Evolutionary conservation across 192 early-diverging fungal genomes (phyloP).

Genomic region (Lunasporangiospora selenospora): DNA sequence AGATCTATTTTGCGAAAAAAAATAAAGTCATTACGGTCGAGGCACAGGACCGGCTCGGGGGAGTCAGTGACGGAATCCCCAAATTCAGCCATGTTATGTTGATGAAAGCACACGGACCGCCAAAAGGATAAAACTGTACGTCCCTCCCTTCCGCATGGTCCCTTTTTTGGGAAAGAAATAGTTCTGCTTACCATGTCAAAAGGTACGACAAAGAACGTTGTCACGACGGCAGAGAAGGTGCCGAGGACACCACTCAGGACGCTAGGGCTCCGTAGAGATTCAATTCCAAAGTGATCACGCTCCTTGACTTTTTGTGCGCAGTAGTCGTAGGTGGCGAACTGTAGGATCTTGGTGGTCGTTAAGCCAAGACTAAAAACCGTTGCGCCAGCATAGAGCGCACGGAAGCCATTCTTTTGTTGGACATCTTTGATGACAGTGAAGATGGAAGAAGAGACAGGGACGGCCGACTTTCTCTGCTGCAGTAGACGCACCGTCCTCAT

Average conservation of each 20-base stretch:
- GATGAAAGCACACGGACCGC: no score
- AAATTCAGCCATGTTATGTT: no score
- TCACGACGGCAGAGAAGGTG: slow-evolving; percentile 43
- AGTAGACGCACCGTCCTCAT: slow-evolving; percentile 47
- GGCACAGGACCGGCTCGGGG: no score
- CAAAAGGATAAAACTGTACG: no score
- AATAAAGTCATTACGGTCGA: no score
- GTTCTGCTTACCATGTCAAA: slow-evolving; percentile 41
- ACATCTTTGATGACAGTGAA: slow-evolving; percentile 44
- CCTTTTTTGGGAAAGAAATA: slow-evolving; percentile 1
- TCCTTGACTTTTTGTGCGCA: slow-evolving; percentile 24
- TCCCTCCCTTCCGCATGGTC: slow-evolving; percentile 7
- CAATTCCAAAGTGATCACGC: slow-evolving; percentile 18
- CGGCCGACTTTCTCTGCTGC: slow-evolving; percentile 35
- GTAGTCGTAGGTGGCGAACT: slow-evolving; percentile 50
- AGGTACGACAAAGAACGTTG: slow-evolving; percentile 43
- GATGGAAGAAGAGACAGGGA: slow-evolving; percentile 49
- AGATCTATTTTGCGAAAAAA: no score
- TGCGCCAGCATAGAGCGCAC: slow-evolving; percentile 41
- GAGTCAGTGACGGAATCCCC: no score
- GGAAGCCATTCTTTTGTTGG: slow-evolving; percentile 39
- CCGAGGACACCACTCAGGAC: slow-evolving; percentile 29
- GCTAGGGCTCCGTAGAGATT: slow-evolving; percentile 18
- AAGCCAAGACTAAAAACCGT: slow-evolving; percentile 41
- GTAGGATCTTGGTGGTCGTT: slow-evolving; percentile 42